Evolutionary conservation across 2,329 filamentous ascomycete species (phyloP), one percentile per base, ranked within the genome.

Genomic region (Pseudonectria buxi): DNA sequence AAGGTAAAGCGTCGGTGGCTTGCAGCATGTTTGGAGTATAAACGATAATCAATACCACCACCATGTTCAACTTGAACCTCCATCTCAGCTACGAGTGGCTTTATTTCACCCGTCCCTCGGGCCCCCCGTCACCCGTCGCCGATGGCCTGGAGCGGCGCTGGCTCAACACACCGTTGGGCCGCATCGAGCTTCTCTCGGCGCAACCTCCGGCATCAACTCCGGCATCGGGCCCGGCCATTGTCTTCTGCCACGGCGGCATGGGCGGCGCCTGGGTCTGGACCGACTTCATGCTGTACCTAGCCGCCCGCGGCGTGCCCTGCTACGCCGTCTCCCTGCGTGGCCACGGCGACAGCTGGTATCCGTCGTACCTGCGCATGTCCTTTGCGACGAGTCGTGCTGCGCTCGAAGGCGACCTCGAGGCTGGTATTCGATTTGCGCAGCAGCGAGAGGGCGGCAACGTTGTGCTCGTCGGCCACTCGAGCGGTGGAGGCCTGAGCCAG

Each of bases 171-270:
- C 50, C 63, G 3, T 55, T 54, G 3, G 71, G 71, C 2, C 53
- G 58, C 3, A 55, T 76, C n/a, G 71, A 76, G 47, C 48, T 76
- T 3, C 62, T 76, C 18, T 61, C 58, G 37, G 64, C 63, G n/a
- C 44, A 52, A 11, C 61, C 65, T 2, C 35, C 45, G 3, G 41
- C 38, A 14, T 33, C 40, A 4, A 30, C 29, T 6, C 33, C 28
- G 26, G 26, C 35, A 3, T 36, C 40, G 15, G 46, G 35, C 27
- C 27, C 61, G 9, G 63, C 68, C 2, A 50, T 75, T 10, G 64
- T 74, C 56, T 74, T 76, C 53, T 57, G 65, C 24, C 72, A 76
- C 43, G 72, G 72, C 26, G 71, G 71, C 32, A 73, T 74, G 59
- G 72, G 71, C 27, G 61, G 61, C 35, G 74, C 72, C 7, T 66